phyloP scores from a whole-genome alignment of 2,329 filamentous ascomycete genomes.

The Sclerotinia minor region DNA sequence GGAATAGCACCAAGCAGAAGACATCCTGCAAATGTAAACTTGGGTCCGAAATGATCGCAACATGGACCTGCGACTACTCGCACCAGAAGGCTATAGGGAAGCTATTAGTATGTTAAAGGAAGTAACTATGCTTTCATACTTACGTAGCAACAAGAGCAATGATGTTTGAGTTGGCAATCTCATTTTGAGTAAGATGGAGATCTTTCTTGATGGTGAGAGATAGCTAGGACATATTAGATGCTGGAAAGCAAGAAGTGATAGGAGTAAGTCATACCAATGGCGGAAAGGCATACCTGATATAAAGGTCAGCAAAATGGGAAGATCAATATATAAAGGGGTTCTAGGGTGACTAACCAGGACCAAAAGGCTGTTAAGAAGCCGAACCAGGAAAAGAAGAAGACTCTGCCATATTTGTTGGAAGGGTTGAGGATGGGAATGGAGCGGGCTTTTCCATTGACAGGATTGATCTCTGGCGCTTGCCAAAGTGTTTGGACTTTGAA shows the following conservation, averaged over 20 bases:
- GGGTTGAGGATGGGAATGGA: conserved; percentile 79
- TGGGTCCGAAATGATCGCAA: conserved; percentile 83
- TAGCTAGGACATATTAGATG: conserved; percentile 44
- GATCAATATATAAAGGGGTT: conserved; percentile 49
- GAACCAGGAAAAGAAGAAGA: conserved; percentile 88
- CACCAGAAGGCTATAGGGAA: conserved; percentile 56
- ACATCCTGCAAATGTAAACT: conserved; percentile 73
- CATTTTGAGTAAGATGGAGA: conserved; percentile 65
- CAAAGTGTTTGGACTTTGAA: conserved; percentile 36
- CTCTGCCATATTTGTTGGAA: conserved; percentile 75
- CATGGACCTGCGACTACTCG: conserved; percentile 76
- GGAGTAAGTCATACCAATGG: conserved; percentile 47
- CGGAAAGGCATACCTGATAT: conserved; percentile 75
- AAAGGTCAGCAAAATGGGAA: conserved; percentile 53
- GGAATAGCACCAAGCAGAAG: conserved; percentile 79
- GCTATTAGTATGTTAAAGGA: conserved; percentile 17
- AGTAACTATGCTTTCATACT: conserved; percentile 21
- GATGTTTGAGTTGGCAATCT: conserved; percentile 90
- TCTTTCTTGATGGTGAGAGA: conserved; percentile 74
- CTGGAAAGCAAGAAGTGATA: neutral
- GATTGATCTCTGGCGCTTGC: conserved; percentile 54
- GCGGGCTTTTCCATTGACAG: conserved; percentile 78
- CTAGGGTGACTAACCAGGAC: conserved; percentile 69
- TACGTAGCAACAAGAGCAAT: conserved; percentile 70
- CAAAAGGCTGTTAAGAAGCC: conserved; percentile 87